Conservation (phyloP, 768 basidiomycete genomes). For the Filobasidium floriforme region DNA sequence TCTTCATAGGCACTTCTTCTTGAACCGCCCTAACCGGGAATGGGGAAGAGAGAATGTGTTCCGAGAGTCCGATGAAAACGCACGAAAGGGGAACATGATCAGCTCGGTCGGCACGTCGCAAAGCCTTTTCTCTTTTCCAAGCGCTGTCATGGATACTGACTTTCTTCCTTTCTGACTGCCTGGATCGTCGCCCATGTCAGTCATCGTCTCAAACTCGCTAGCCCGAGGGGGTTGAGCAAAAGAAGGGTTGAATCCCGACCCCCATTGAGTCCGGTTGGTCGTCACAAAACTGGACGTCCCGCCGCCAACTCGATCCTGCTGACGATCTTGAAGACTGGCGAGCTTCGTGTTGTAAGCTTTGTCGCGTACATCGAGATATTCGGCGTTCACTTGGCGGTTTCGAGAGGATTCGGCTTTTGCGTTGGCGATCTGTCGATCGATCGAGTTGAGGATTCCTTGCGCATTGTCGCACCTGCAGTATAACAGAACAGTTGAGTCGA, state of each 20-base stretch:
- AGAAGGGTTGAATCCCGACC: neutral
- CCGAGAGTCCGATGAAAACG: neutral
- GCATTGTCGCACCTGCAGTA: conserved; percentile 50
- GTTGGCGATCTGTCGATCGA: conserved; percentile 59
- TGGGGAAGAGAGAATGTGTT: neutral
- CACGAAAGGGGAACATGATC: neutral
- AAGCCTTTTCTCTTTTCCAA: neutral
- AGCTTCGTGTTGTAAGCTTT: neutral
- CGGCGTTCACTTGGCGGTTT: neutral
- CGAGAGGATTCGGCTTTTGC: neutral
- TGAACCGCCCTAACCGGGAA: conserved; percentile 5
- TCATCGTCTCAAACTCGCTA: neutral
- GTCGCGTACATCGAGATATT: neutral
- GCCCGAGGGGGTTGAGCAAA: neutral
- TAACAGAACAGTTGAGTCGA: neutral
- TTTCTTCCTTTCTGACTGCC: neutral
- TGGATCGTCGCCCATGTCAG: neutral
- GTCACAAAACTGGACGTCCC: neutral
- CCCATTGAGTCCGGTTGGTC: neutral
- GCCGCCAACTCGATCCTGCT: neutral
- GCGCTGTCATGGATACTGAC: neutral
- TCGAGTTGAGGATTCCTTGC: conserved; percentile 59
- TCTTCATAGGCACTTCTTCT: conserved; percentile 7
- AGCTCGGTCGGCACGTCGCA: neutral
- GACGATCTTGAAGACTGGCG: neutral